These are phyloP conservation scores for Pyrenula massariospora DNA, from an alignment of 495 filamentous ascomycete species.

Conservation along the genomic window DNA sequence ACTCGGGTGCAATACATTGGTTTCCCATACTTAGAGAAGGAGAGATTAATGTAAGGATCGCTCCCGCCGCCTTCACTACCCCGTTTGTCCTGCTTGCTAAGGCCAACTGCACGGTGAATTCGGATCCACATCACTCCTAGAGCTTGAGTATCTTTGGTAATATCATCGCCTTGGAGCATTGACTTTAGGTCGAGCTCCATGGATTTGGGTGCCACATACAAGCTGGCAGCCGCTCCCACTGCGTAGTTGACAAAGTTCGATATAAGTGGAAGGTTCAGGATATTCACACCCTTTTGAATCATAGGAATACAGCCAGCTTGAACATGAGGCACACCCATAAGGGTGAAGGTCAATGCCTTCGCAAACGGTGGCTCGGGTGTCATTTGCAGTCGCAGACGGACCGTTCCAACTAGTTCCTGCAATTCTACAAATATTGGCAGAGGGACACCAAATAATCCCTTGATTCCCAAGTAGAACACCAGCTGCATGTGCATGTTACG, in stretches of 20 bases:
- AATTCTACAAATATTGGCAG: slow-evolving; percentile 84
- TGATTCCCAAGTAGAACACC: slow-evolving; percentile 84
- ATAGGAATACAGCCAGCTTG: slow-evolving; percentile 86
- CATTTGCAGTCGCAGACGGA: slow-evolving; percentile 70
- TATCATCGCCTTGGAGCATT: slow-evolving; percentile 79
- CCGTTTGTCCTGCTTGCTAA: slow-evolving; percentile 78
- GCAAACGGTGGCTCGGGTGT: slow-evolving; percentile 82
- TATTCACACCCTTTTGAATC: slow-evolving; percentile 77
- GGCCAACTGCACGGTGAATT: slow-evolving; percentile 73
- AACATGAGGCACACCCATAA: slow-evolving; percentile 87
- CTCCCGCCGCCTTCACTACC: slow-evolving; percentile 81
- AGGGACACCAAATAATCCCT: slow-evolving; percentile 64
- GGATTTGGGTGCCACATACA: slow-evolving; percentile 94
- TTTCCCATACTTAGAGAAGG: slow-evolving; percentile 84
- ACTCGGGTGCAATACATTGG: slow-evolving; percentile 96
- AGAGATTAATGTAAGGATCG: slow-evolving; percentile 75
- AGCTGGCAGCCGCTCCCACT: slow-evolving; percentile 72
- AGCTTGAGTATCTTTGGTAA: slow-evolving; percentile 77
- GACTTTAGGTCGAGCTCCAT: slow-evolving; percentile 86
- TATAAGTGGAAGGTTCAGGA: slow-evolving; percentile 83
- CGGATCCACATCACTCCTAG: slow-evolving; percentile 82
- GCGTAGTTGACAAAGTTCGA: slow-evolving; percentile 96
- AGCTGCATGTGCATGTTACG: slow-evolving; percentile 96
- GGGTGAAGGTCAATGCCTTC: slow-evolving; percentile 82
- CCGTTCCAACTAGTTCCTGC: slow-evolving; percentile 74